Conservation (phyloP, 2,329 filamentous ascomycete species). For the Fusarium anthophilum region DNA sequence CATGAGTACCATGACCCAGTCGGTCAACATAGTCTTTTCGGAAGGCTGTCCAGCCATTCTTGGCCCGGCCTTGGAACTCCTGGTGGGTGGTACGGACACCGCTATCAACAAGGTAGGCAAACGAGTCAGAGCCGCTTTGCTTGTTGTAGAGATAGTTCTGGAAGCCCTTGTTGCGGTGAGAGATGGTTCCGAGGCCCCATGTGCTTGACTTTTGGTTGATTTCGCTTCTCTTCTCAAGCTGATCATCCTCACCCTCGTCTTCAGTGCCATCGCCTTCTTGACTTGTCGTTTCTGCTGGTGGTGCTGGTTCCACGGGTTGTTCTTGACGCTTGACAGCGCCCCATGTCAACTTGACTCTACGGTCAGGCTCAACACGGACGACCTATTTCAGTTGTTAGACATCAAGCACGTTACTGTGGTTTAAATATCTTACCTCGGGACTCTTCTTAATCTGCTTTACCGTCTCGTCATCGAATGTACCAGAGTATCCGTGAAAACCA, state of each 20-base stretch:
- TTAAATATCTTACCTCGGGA: conserved; percentile 50
- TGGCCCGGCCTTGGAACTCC: conserved; percentile 64
- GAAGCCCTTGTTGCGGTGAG: conserved; percentile 41
- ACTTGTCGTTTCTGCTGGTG: not conserved
- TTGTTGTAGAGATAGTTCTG: conserved; percentile 60
- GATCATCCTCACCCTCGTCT: not conserved
- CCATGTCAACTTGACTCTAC: conserved; percentile 39
- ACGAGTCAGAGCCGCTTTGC: conserved; percentile 57
- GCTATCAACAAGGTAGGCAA: conserved; percentile 71
- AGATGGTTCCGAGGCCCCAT: conserved; percentile 48
- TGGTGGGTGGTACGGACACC: conserved; percentile 65
- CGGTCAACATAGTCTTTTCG: conserved; percentile 41
- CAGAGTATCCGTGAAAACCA: conserved; percentile 54
- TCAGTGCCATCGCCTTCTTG: not conserved
- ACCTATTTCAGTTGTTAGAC: conserved; percentile 36
- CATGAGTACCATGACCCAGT: conserved; percentile 56
- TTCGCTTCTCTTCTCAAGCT: conserved; percentile 38
- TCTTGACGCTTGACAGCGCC: not conserved
- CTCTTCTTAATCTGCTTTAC: conserved; percentile 53
- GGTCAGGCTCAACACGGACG: conserved; percentile 43
- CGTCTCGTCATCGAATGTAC: conserved; percentile 53
- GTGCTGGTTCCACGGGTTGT: not conserved
- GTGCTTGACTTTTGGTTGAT: conserved; percentile 43
- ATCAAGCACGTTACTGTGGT: too few relatives aligned
- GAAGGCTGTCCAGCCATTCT: conserved; percentile 40